A percentile compares a stretch with the other conserved stretches of the same genome.
These are phyloP conservation scores for Didymella exigua DNA, from an alignment of 2,329 filamentous ascomycete genomes.

Conservation along the genomic window DNA sequence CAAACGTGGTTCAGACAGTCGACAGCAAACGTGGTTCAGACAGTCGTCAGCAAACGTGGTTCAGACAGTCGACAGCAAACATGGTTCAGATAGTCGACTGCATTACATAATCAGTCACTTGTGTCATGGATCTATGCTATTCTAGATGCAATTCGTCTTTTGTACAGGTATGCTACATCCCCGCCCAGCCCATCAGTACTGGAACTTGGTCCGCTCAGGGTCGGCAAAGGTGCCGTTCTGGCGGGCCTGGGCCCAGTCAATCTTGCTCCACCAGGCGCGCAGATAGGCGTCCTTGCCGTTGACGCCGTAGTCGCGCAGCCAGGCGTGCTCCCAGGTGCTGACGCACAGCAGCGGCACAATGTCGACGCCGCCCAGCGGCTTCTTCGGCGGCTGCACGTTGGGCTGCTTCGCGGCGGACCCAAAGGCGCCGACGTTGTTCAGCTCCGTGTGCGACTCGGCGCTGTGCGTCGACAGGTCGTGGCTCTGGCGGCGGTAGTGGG, in stretches of 20 bases:
- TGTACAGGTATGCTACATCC: slow-evolving; percentile 23
- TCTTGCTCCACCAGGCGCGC: slow-evolving; percentile 81
- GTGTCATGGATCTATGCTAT: too few species aligned
- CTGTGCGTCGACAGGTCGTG: slow-evolving; percentile 71
- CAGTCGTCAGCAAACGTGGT: too few species aligned
- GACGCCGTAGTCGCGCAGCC: slow-evolving; percentile 80
- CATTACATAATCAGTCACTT: too few species aligned
- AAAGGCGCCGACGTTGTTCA: slow-evolving; percentile 51
- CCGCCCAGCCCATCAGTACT: slow-evolving; percentile 7
- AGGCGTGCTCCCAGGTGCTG: slow-evolving; percentile 96
- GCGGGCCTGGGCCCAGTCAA: slow-evolving; percentile 81
- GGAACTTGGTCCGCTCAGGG: slow-evolving; percentile 7
- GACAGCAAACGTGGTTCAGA: too few species aligned
- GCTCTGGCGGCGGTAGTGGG: slow-evolving; percentile 75
- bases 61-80: too few species aligned
- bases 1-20: too few species aligned
- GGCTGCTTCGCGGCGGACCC: slow-evolving; percentile 39
- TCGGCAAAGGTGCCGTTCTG: slow-evolving; percentile 24
- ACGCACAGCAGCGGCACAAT: slow-evolving; percentile 83
- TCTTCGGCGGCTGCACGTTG: slow-evolving; percentile 33
- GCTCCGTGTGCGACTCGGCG: slow-evolving; percentile 30
- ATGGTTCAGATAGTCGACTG: too few species aligned
- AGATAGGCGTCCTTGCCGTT: slow-evolving; percentile 77
- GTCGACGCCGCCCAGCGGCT: slow-evolving; percentile 70
- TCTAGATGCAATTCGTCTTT: slow-evolving; percentile 16